Base-by-base conservation (phyloP, 208 protist genomes). In the Wallacemonas sp. region DNA sequence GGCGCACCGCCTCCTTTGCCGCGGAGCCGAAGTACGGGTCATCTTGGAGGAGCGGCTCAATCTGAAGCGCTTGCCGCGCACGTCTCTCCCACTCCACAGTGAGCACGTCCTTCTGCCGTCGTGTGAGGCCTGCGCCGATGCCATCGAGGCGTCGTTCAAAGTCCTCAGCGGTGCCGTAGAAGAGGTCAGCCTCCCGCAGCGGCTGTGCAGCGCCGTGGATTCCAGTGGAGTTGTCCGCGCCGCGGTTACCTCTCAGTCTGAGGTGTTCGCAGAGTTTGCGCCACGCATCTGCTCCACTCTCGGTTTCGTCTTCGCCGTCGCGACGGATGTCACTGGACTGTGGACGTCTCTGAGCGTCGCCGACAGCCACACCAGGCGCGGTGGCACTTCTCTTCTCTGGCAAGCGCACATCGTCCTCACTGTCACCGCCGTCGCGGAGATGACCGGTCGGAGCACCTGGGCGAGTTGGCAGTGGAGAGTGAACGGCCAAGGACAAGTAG, bases 11-110 rank as follows among this genome's bases (percentile, higher is more conserved):
- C 62, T 93, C 87, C 36, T 65, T 71, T 29, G 65, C 71, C 3
- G 67, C 81, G 3, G 79, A 78, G 22, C 69, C 68, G 60, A 78
- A 90, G 63, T 79, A 78, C 12, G 83, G 58, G 37, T 84, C 81
- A 27, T 55, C 61, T 4, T 59, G 66, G 5, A 45, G 36, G 4
- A 93, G 66, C 12, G 44, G 38, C 33, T 87, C 79, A 37, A 79
- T 71, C 44, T 58, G 58, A 58, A 93, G 57, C 19, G 81, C 78
- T 21, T 64, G 63, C 33, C 38, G 52, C 6, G 78, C 55, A 29
- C 73, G 83, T 6, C 71, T 76, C 34, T 55, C 46, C 87, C 83
- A 93, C 50, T 87, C 79, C 21, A 71, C 54, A 5, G 81, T 30
- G 19, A 93, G 61, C 10, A 33, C 65, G 13, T 79, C 71, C 19